Evolutionary conservation across 2,329 filamentous ascomycete species (phyloP).

Genomic region (Plectosphaerella plurivora): DNA sequence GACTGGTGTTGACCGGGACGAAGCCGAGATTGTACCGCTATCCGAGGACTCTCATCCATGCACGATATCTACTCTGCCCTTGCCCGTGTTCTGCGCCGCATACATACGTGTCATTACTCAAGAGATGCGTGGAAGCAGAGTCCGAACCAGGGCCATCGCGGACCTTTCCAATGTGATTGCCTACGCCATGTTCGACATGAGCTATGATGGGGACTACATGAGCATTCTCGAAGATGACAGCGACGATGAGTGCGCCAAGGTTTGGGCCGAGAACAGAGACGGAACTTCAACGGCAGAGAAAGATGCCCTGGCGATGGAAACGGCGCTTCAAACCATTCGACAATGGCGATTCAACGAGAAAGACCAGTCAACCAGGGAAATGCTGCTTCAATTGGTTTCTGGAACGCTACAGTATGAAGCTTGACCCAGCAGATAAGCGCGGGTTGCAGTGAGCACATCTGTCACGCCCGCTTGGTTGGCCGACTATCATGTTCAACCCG

Average conservation of each 20-base stretch:
- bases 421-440: neutral
- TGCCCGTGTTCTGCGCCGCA: constrained; percentile 1
- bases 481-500: no score
- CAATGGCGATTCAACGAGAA: neutral
- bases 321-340: neutral
- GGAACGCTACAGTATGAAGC: constrained; percentile 1
- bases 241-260: neutral
- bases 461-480: no score
- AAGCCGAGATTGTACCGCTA: neutral
- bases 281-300: neutral
- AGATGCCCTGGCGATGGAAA: constrained; percentile 2
- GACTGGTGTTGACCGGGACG: constrained; percentile 1
- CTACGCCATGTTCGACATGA: constrained; percentile 3
- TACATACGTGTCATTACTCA: neutral
- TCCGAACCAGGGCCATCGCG: neutral
- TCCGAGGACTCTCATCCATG: neutral
- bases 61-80: constrained; percentile 1
- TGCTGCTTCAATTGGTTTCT: neutral
- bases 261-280: neutral
- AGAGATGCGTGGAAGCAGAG: neutral
- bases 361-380: constrained; percentile 1
- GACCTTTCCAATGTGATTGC: neutral
- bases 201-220: constrained; percentile 1
- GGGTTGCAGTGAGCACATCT: no score
- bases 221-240: neutral